Evolutionary conservation across 140 eudicot genomes (phyloP).

Genomic region (Oenanthe javanica): DNA sequence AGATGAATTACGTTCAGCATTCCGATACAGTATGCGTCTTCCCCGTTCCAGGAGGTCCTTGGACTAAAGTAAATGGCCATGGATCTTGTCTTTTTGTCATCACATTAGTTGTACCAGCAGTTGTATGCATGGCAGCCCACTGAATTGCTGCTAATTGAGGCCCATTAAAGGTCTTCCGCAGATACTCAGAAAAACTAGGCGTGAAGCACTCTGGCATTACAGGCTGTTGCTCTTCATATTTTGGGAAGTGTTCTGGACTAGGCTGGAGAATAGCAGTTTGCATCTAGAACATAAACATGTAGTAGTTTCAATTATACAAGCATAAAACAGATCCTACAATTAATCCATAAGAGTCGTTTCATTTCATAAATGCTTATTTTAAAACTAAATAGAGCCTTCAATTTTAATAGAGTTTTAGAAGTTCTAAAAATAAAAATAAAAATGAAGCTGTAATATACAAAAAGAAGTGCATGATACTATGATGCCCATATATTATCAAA

Average conservation of each 20-base stretch:
- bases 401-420: background rate
- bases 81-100: conserved; percentile 77
- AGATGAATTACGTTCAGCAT: conserved; percentile 96
- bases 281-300: conserved; percentile 38
- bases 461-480: background rate
- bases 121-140: conserved; percentile 99
- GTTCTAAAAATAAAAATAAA: background rate
- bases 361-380: background rate
- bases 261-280: conserved; percentile 99
- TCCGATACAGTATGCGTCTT: conserved; percentile 98
- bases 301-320: background rate
- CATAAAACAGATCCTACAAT: background rate
- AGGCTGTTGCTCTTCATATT: conserved; percentile 86
- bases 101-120: conserved; percentile 82
- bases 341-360: background rate
- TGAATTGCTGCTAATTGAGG: conserved; percentile 98
- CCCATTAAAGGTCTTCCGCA: conserved; percentile 66
- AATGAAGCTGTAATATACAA: background rate
- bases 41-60: conserved; percentile 99
- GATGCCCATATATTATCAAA: background rate
- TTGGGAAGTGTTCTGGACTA: conserved; percentile 81
- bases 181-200: conserved; percentile 68
- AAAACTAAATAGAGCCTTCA: background rate
- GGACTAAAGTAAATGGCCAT: conserved; percentile 96
- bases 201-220: conserved; percentile 95